Evolutionary conservation across 805 yeast species (phyloP).

Genomic region (Maudiozyma saulgeensis): DNA sequence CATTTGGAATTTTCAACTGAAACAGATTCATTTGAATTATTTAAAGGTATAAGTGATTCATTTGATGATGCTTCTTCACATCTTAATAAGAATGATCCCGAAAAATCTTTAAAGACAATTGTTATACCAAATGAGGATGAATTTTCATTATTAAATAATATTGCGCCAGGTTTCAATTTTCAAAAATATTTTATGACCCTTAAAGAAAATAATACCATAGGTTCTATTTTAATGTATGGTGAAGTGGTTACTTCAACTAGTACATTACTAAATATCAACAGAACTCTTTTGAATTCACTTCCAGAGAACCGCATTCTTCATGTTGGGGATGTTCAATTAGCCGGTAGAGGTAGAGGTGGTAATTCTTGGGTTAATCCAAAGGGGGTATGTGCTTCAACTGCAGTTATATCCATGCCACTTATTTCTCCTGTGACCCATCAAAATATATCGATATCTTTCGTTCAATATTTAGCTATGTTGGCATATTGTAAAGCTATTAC

Average conservation of each 20-base stretch:
- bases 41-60: conserved; percentile 11
- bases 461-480: conserved; percentile 76
- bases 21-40: conserved; percentile 18
- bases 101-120: conserved; percentile 47
- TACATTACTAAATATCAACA: conserved; percentile 66
- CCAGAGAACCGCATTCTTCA: conserved; percentile 24
- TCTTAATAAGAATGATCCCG: conserved; percentile 39
- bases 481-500: conserved; percentile 75
- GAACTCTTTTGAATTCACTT: conserved; percentile 43
- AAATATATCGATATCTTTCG: conserved; percentile 60
- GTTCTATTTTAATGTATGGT: conserved; percentile 60
- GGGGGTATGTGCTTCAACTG: conserved; percentile 81
- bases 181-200: conserved; percentile 38
- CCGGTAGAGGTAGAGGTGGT: conserved; percentile 92
- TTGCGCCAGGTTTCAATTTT: conserved; percentile 70
- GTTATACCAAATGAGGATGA: conserved; percentile 32
- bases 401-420: conserved; percentile 45
- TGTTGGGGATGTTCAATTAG: conserved; percentile 73
- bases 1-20: conserved; percentile 36
- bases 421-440: conserved; percentile 35
- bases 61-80: conserved; percentile 8
- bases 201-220: conserved; percentile 37
- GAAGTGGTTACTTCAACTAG: conserved; percentile 89
- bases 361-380: conserved; percentile 92
- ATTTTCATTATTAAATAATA: conserved; percentile 38